These are phyloP conservation scores for Excoecaria cochinchinensis DNA, from an alignment of 345 rosid genomes.

Conservation along the genomic window DNA sequence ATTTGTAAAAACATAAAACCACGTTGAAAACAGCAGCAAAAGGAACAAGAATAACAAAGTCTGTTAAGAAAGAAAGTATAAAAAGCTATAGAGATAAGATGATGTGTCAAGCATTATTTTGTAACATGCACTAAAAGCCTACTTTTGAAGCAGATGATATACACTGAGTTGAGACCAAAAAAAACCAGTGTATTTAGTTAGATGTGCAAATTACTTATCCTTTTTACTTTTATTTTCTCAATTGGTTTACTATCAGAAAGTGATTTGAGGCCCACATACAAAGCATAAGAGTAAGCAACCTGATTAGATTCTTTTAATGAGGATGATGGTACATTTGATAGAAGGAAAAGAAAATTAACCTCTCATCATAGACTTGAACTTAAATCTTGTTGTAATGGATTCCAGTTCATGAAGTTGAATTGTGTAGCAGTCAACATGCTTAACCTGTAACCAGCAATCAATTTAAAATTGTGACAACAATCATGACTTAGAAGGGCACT, in stretches of 20 bases:
- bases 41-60: conserved; percentile 1
- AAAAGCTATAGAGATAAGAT: background rate
- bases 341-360: conserved; percentile 41
- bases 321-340: background rate
- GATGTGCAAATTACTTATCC: background rate
- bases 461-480: background rate
- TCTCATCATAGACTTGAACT: conserved; percentile 93
- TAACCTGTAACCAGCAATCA: conserved; percentile 50
- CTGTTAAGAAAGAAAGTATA: background rate
- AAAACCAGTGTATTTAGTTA: background rate
- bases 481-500: background rate
- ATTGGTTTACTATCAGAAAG: background rate
- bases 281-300: background rate
- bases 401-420: conserved; percentile 75
- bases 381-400: conserved; percentile 66
- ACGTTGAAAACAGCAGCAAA: background rate
- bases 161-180: background rate
- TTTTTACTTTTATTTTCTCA: background rate
- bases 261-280: background rate
- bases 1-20: conserved; percentile 22
- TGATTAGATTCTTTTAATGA: background rate
- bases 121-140: background rate
- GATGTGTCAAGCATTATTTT: background rate
- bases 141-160: background rate
- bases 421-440: conserved; percentile 79